phyloP scores from a whole-genome alignment of 345 rosid genomes.

The Cardamine occulta region DNA sequence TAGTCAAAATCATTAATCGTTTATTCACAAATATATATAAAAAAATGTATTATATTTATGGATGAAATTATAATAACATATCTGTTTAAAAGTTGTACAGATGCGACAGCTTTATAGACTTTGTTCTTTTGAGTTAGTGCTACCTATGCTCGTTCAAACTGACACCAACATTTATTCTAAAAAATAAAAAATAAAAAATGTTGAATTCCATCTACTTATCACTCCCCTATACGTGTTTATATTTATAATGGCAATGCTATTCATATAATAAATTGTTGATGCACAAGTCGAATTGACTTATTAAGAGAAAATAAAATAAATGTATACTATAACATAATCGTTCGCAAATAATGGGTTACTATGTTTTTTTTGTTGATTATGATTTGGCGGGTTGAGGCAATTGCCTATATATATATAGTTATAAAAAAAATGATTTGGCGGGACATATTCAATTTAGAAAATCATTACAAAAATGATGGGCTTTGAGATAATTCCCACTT shows the following conservation, averaged over 20 bases:
- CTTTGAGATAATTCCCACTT: slow-evolving; percentile 28
- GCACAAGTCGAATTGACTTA: slow-evolving; percentile 8
- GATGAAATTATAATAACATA: slow-evolving; percentile 23
- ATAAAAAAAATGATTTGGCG: neutral
- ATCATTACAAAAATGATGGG: slow-evolving; percentile 32
- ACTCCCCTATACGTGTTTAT: neutral
- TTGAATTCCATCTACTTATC: neutral
- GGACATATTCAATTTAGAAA: slow-evolving; percentile 25
- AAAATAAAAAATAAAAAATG: neutral
- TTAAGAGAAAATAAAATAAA: neutral
- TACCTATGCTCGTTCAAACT: slow-evolving; percentile 22
- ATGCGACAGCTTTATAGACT: slow-evolving; percentile 35
- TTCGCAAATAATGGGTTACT: neutral
- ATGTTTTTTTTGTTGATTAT: slow-evolving; percentile 19
- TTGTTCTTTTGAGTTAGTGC: slow-evolving; percentile 15
- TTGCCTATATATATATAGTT: too few relatives aligned
- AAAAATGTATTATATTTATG: neutral
- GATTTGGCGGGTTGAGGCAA: slow-evolving; percentile 2
- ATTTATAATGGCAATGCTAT: neutral
- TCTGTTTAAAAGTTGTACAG: slow-evolving; percentile 36
- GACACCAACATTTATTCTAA: neutral
- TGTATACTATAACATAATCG: neutral
- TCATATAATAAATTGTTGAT: slow-evolving; percentile 7
- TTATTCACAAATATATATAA: neutral
- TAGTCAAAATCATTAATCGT: neutral